Base-by-base conservation (phyloP, 176 grass and related monocot species). In the Cenchrus fungigraminus region DNA sequence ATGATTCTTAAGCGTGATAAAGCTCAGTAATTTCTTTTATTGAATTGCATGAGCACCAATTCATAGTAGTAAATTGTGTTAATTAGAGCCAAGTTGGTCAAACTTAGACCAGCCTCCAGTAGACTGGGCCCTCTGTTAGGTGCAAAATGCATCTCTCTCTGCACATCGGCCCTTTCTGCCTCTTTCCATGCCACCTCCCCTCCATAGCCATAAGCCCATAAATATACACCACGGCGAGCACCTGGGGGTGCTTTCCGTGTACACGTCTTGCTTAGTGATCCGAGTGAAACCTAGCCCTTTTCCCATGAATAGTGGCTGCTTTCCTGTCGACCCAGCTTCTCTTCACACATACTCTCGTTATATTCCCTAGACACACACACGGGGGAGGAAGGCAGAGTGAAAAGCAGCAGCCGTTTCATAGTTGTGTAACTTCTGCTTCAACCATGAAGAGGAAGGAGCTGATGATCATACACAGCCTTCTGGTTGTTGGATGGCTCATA, bases 371-470 rank as follows among this genome's bases (percentile, higher is more conserved):
- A 61, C 55, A 63, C 58, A 45, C 34, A 47, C 47, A 28, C 16
- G 71, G 8, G 34, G 63, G 9, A 22, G 57, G 55, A 90, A 20
- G 55, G 71, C 44, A 64, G 79, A 57, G 57, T 86, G 77, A 55
- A 65, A 80, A 80, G 63, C 16, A 71, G 73, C 32, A 42, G 25
- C n/a, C 62, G 51, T 57, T 45, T 66, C 47, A 15, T 54, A 0
- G 71, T 25, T 90, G 34, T n/a, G 50, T 44, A 58, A 40, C 46
- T 63, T 51, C 4, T 72, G 34, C 52, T 58, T 56, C 59, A 68
- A 49, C 86, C 58, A 94, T 89, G 95, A 92, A 91, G 85, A 91
- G 63, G 20, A 87, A 85, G 79, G 79, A 83, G 44, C 58, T 73
- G 82, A 84, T 76, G 82, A 87, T 92, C 82, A 65, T 90, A 73